phyloP scores from a whole-genome alignment of 768 basidiomycete genomes.

The Lentinus brumalis region DNA sequence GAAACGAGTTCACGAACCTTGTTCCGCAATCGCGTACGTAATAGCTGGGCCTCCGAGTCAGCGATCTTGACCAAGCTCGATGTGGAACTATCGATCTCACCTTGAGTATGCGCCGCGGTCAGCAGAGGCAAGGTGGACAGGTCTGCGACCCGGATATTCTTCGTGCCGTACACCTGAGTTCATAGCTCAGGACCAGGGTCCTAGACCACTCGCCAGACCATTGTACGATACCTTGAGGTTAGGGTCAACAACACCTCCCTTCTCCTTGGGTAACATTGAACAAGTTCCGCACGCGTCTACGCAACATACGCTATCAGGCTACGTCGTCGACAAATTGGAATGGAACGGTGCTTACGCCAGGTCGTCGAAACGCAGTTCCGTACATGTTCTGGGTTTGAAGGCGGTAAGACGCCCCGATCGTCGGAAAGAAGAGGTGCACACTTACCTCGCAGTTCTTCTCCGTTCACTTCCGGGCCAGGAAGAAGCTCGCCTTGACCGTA shows the following conservation, averaged over 20 bases:
- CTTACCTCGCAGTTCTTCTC: constrained; percentile 14
- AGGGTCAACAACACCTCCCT: constrained; percentile 42
- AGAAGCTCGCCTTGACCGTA: constrained; percentile 9
- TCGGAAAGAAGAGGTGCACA: neutral
- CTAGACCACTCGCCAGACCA: constrained; percentile 38
- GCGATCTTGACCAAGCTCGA: neutral
- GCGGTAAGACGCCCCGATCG: too few relatives aligned
- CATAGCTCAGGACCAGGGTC: constrained; percentile 27
- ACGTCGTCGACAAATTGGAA: neutral
- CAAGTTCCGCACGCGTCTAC: constrained; percentile 40
- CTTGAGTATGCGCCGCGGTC: constrained; percentile 39
- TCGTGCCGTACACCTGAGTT: constrained; percentile 39
- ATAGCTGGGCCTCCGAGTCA: constrained; percentile 14
- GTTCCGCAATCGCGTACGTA: constrained; percentile 32
- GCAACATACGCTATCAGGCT: neutral
- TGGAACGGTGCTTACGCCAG: constrained; percentile 19
- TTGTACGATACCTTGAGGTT: constrained; percentile 33
- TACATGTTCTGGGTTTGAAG: neutral
- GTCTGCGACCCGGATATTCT: constrained; percentile 50
- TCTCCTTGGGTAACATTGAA: constrained; percentile 41
- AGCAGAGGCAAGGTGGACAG: constrained; percentile 44
- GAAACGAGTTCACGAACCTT: constrained; percentile 22
- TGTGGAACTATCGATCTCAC: neutral
- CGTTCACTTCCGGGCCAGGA: constrained; percentile 17
- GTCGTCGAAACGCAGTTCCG: constrained; percentile 6